Conservation (phyloP, 228 moss, liverwort and hornwort species). For the Sphagnum fallax region DNA sequence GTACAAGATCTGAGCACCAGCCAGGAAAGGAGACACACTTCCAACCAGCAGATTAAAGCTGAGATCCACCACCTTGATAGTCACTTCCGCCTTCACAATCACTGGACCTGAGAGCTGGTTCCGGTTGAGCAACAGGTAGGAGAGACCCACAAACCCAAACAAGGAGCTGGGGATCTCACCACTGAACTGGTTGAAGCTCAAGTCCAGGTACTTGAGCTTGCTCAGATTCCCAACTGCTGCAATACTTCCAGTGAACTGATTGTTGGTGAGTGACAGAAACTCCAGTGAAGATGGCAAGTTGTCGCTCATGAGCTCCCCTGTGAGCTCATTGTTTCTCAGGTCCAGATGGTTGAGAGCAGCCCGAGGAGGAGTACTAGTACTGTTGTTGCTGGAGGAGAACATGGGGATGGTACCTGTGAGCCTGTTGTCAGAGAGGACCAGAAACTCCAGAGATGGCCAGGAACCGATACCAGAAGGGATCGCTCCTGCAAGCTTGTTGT, state of each 20-base stretch:
- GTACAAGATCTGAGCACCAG: constrained; percentile 45
- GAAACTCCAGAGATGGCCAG: constrained; percentile 9
- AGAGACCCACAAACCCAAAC: constrained; percentile 18
- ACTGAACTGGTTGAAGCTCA: constrained; percentile 32
- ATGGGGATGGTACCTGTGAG: constrained; percentile 24
- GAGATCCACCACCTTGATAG: constrained; percentile 41
- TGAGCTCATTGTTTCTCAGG: constrained; percentile 25
- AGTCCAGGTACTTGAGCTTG: constrained; percentile 28
- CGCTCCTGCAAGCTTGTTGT: constrained; percentile 15
- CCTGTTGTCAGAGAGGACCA: constrained; percentile 28
- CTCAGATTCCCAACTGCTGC: constrained; percentile 3
- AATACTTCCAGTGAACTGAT: constrained; percentile 19
- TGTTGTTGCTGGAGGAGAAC: neutral
- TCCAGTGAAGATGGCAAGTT: constrained; percentile 30
- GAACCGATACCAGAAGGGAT: constrained; percentile 25
- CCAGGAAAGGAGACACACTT: constrained; percentile 29
- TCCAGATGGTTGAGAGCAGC: constrained; percentile 30
- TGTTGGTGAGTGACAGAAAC: constrained; percentile 37
- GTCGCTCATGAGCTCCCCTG: constrained; percentile 9
- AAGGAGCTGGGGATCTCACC: constrained; percentile 33
- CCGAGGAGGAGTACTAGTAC: no score
- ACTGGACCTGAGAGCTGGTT: constrained; percentile 37
- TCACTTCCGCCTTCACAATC: constrained; percentile 18
- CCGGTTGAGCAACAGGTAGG: constrained; percentile 34
- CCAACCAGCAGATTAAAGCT: constrained; percentile 46